phyloP scores from a whole-genome alignment of 2,329 filamentous ascomycete species.

The Clonostachys rhizophaga region DNA sequence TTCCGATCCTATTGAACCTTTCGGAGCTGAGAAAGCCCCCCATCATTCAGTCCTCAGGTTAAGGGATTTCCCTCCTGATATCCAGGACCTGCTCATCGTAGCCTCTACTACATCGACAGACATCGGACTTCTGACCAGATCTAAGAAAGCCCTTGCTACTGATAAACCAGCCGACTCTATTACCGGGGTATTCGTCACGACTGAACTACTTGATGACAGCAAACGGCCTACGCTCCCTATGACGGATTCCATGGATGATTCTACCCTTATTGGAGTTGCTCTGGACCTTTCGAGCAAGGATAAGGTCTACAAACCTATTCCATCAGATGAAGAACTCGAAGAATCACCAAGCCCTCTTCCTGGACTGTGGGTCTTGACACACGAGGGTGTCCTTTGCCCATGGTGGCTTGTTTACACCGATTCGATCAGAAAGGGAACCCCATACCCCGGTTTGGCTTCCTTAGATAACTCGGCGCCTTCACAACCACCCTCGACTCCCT shows the following conservation, averaged over 20 bases:
- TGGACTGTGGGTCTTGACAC: conserved; percentile 78
- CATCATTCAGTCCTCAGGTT: conserved; percentile 77
- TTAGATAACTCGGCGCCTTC: conserved; percentile 27
- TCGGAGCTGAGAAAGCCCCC: conserved; percentile 60
- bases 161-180: conserved; percentile 55
- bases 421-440: conserved; percentile 68
- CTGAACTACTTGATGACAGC: conserved; percentile 68
- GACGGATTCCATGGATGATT: conserved; percentile 51
- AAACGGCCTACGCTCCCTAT: conserved; percentile 73
- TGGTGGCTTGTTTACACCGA: conserved; percentile 95
- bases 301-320: conserved; percentile 73
- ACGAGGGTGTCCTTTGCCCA: conserved; percentile 76
- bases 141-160: conserved; percentile 60
- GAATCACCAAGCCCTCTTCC: conserved; percentile 79
- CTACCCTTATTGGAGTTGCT: conserved; percentile 75
- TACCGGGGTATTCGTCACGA: conserved; percentile 68
- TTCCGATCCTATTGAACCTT: conserved; percentile 69
- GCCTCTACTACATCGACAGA: conserved; percentile 77
- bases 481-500: conserved; percentile 18
- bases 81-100: conserved; percentile 79
- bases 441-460: conserved; percentile 65
- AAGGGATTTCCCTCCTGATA: conserved; percentile 71
- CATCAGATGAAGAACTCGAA: conserved; percentile 69
- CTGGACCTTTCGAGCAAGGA: conserved; percentile 82
- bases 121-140: conserved; percentile 72